Evolutionary conservation across 495 filamentous ascomycete species (phyloP).

Genomic region (Hyphodiscus hymeniophilus): DNA sequence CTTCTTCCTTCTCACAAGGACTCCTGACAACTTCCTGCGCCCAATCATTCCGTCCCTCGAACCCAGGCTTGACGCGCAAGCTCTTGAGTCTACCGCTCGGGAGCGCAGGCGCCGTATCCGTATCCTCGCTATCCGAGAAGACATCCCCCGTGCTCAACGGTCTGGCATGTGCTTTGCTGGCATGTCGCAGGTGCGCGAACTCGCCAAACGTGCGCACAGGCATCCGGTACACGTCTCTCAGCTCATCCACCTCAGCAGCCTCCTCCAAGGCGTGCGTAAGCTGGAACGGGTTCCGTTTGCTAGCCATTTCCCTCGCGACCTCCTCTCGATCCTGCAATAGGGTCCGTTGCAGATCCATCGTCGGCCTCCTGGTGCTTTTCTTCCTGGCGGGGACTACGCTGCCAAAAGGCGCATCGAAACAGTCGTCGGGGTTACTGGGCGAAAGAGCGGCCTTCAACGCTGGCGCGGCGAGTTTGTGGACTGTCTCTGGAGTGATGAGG

Average conservation of each 20-base stretch:
- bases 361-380: background rate
- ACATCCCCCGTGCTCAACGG: constrained; percentile 19
- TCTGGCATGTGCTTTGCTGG: background rate
- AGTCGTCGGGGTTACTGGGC: too few relatives aligned
- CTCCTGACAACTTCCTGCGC: constrained; percentile 7
- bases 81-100: background rate
- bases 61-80: background rate
- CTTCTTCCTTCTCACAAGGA: background rate
- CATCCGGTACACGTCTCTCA: constrained; percentile 16
- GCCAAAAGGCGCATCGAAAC: constrained; percentile 20
- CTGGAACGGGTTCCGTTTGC: constrained; percentile 29
- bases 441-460: constrained; percentile 22
- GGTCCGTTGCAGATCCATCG: constrained; percentile 15
- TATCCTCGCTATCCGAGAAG: constrained; percentile 8
- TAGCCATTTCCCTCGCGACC: constrained; percentile 19
- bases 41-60: constrained; percentile 19
- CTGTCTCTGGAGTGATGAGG: constrained; percentile 24
- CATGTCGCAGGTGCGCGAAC: constrained; percentile 5
- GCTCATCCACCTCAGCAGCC: constrained; percentile 21
- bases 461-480: constrained; percentile 32
- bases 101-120: background rate
- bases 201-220: constrained; percentile 18
- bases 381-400: constrained; percentile 5
- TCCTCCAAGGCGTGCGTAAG: constrained; percentile 24
- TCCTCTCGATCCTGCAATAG: constrained; percentile 20